Percentiles rank a stretch among this genome's conserved stretches.
These are phyloP conservation scores for Neolentinus lepideus DNA, from an alignment of 1,284 basidiomycete species.

Conservation along the genomic window DNA sequence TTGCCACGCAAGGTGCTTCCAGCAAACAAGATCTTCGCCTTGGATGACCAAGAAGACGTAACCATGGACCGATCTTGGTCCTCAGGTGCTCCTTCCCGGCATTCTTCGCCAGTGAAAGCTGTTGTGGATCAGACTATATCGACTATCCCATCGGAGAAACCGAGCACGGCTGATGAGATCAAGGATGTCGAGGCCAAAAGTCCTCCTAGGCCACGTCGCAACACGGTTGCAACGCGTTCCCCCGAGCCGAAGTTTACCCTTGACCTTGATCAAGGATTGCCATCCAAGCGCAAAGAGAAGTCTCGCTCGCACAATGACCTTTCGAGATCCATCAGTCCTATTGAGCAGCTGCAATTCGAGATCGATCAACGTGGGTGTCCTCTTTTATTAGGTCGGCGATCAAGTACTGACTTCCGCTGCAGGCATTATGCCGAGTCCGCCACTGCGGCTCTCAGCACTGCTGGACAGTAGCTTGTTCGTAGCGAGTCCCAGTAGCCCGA, in stretches of 20 bases:
- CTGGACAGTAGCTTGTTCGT: constrained; percentile 64
- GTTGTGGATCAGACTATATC: constrained; percentile 16
- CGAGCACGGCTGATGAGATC: neutral
- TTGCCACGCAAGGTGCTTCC: constrained; percentile 55
- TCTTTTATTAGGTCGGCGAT: neutral
- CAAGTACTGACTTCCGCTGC: constrained; percentile 2
- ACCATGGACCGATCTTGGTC: constrained; percentile 21
- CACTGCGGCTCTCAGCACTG: constrained; percentile 50
- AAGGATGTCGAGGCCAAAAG: constrained; percentile 25
- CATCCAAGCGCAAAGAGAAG: constrained; percentile 60
- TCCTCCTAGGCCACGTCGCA: constrained; percentile 49
- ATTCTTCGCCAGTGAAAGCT: constrained; percentile 13
- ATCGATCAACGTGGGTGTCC: constrained; percentile 43
- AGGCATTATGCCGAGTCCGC: constrained; percentile 25
- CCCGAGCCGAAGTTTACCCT: constrained; percentile 32
- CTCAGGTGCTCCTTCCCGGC: constrained; percentile 9
- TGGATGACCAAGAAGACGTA: constrained; percentile 33
- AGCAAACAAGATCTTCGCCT: constrained; percentile 59
- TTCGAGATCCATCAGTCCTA: constrained; percentile 57
- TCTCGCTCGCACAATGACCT: constrained; percentile 58
- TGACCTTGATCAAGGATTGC: constrained; percentile 34
- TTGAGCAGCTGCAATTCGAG: constrained; percentile 55
- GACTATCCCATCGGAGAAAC: constrained; percentile 20
- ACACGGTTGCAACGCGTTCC: constrained; percentile 57
- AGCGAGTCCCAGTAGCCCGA: constrained; percentile 28